Percentiles rank a stretch among this genome's conserved stretches.
Conservation (phyloP, 352 stramenopile genomes). For the Phytopythium delawarense region DNA sequence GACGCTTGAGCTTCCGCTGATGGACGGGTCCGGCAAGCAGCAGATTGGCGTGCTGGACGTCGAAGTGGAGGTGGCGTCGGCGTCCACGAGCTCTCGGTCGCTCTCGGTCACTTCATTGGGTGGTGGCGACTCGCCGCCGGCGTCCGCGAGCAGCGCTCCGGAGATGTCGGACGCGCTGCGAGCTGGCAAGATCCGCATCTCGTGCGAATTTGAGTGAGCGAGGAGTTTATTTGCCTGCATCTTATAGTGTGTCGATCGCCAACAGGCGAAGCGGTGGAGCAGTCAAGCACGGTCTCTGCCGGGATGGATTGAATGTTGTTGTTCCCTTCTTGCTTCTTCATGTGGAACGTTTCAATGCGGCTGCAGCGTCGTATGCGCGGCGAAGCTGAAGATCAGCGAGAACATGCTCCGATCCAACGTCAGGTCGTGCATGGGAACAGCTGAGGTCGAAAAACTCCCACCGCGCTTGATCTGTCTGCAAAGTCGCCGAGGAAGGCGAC, state of each 20-base stretch:
- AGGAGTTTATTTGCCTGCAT: neutral
- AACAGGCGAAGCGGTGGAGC: neutral
- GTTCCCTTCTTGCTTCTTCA: neutral
- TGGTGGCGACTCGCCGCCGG: slow-evolving; percentile 11
- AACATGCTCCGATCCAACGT: neutral
- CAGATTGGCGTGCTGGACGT: slow-evolving; percentile 25
- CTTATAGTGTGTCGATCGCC: neutral
- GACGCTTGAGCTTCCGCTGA: slow-evolving; percentile 27
- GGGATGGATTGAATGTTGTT: neutral
- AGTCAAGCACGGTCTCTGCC: neutral
- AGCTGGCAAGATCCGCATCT: slow-evolving; percentile 36
- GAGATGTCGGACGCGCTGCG: slow-evolving; percentile 26
- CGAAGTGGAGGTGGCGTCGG: slow-evolving; percentile 31
- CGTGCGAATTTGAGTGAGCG: slow-evolving; percentile 35
- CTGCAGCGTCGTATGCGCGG: neutral
- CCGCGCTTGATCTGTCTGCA: neutral
- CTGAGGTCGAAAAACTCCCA: neutral
- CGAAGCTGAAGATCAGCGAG: neutral
- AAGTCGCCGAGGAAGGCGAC: neutral
- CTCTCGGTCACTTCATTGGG: slow-evolving; percentile 24
- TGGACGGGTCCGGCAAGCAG: slow-evolving; percentile 23
- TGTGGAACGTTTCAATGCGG: neutral
- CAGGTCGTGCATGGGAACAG: too few relatives aligned
- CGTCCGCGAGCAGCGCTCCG: slow-evolving; percentile 14
- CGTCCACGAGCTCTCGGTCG: slow-evolving; percentile 27